Conservation (phyloP, 2,329 filamentous ascomycete species). For the Penicillium sclerotiorum region DNA sequence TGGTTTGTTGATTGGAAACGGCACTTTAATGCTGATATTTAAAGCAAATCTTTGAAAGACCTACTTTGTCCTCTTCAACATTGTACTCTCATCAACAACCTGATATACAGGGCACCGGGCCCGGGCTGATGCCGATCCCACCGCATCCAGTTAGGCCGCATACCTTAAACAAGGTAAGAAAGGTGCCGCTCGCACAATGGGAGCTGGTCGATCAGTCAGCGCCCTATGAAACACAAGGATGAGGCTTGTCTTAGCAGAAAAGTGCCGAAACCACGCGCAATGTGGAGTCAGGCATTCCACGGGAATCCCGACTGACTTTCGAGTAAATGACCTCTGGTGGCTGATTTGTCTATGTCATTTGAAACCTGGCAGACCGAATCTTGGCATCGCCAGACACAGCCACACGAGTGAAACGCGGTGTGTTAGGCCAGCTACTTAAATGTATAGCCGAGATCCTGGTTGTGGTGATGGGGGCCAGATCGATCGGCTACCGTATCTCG, state of each 20-base stretch:
- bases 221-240: background rate
- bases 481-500: background rate
- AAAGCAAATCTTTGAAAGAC: background rate
- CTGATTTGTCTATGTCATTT: background rate
- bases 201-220: background rate
- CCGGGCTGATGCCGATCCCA: background rate
- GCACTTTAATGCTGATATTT: background rate
- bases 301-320: background rate
- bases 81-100: background rate
- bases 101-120: no score
- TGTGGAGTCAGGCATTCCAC: background rate
- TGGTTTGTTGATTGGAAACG: no score
- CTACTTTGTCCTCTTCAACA: background rate
- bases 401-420: background rate
- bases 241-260: background rate
- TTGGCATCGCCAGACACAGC: background rate
- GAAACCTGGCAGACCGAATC: background rate
- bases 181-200: background rate
- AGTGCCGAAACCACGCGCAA: background rate
- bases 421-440: background rate
- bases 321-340: background rate
- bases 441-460: background rate
- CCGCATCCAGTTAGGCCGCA: background rate
- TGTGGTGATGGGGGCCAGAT: background rate
- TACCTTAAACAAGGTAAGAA: background rate